Evolutionary conservation across 768 basidiomycete species (phyloP).

Genomic region (Tephrocybe sp.): DNA sequence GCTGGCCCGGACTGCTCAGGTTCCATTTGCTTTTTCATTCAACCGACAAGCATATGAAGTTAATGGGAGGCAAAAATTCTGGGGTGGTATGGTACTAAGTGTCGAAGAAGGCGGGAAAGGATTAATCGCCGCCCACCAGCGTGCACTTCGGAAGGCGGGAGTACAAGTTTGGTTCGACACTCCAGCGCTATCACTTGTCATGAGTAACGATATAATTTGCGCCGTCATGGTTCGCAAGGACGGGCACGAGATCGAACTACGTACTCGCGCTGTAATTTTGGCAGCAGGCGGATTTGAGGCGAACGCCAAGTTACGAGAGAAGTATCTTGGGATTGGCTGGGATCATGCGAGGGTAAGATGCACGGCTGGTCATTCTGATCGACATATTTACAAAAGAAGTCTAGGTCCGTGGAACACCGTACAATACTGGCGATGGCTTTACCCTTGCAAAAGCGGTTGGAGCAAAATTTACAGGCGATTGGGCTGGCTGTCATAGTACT

Average conservation of each 20-base stretch:
- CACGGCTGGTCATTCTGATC: constrained; percentile 2
- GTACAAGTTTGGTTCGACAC: constrained; percentile 59
- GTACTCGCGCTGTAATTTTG: constrained; percentile 47
- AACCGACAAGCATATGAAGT: constrained; percentile 69
- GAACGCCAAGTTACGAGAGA: constrained; percentile 44
- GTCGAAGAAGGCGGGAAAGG: constrained; percentile 70
- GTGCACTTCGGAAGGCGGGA: constrained; percentile 45
- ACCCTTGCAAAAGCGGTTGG: constrained; percentile 47
- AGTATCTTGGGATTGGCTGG: constrained; percentile 61
- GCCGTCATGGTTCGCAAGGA: constrained; percentile 45
- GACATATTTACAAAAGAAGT: too few relatives aligned
- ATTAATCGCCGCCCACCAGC: constrained; percentile 53
- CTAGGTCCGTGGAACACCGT: constrained; percentile 69
- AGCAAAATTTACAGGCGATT: constrained; percentile 61
- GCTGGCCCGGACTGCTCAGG: constrained; percentile 47
- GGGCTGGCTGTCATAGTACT: constrained; percentile 68
- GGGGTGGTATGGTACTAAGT: constrained; percentile 66
- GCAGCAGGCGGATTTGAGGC: constrained; percentile 71
- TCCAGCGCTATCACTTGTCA: constrained; percentile 39
- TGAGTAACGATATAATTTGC: constrained; percentile 35
- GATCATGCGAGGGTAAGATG: constrained; percentile 46
- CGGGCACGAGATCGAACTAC: constrained; percentile 35
- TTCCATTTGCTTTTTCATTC: constrained; percentile 59
- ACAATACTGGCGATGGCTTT: constrained; percentile 67
- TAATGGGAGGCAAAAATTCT: constrained; percentile 60